These are phyloP conservation scores for Saturnispora besseyi DNA, from an alignment of 805 yeast species.

Conservation along the genomic window DNA sequence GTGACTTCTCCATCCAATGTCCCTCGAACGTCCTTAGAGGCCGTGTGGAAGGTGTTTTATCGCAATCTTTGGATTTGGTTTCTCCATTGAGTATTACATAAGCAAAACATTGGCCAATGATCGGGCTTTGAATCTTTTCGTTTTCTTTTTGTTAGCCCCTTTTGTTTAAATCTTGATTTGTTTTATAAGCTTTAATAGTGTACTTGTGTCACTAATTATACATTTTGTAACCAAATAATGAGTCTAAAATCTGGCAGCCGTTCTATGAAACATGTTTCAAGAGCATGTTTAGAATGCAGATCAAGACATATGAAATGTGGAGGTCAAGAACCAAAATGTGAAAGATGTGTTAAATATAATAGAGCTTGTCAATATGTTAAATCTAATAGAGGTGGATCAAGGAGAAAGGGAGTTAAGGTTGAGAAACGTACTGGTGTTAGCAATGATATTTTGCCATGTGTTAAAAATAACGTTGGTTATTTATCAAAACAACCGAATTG, in stretches of 20 bases:
- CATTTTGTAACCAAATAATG: neutral
- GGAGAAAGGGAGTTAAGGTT: constrained; percentile 36
- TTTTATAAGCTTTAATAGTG: neutral
- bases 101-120: neutral
- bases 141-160: neutral
- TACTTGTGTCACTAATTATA: neutral
- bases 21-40: constrained; percentile 67
- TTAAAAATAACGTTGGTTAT: constrained; percentile 18
- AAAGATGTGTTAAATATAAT: constrained; percentile 30
- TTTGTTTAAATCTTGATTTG: neutral
- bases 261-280: constrained; percentile 31
- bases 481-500: constrained; percentile 17
- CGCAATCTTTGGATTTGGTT: constrained; percentile 68
- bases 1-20: constrained; percentile 58
- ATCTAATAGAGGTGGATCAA: constrained; percentile 45
- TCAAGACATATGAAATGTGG: constrained; percentile 43
- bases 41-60: constrained; percentile 72
- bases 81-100: constrained; percentile 56
- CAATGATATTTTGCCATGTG: constrained; percentile 24
- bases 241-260: neutral
- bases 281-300: constrained; percentile 46
- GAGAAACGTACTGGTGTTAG: neutral
- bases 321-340: constrained; percentile 38
- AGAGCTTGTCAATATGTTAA: constrained; percentile 40
- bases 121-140: constrained; percentile 8